phyloP scores from a whole-genome alignment of 257 asterid species.

The Jacaranda copaia region DNA sequence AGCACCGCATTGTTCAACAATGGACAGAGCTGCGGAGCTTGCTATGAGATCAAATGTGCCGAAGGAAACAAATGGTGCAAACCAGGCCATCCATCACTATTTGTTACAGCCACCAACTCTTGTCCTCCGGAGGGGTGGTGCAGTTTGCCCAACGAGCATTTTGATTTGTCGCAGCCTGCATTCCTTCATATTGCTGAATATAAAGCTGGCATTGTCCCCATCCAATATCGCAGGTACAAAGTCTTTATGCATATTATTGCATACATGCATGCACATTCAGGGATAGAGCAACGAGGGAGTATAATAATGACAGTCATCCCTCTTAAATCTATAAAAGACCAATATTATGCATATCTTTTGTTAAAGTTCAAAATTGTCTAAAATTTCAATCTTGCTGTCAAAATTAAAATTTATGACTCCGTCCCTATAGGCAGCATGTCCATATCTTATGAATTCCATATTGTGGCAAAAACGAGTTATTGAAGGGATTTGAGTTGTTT shows the following conservation, averaged over 20 bases:
- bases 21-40: constrained; percentile 52
- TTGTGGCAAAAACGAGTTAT: background rate
- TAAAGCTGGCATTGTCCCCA: constrained; percentile 52
- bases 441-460: background rate
- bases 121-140: constrained; percentile 58
- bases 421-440: no score
- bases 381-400: no score
- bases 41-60: constrained; percentile 56
- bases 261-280: no score
- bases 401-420: no score
- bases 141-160: constrained; percentile 48
- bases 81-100: constrained; percentile 27
- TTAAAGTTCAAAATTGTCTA: no score
- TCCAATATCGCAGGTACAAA: constrained; percentile 49
- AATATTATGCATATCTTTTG: no score
- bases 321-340: no score
- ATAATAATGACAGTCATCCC: no score
- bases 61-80: constrained; percentile 42
- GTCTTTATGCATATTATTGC: background rate
- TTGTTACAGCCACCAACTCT: constrained; percentile 51
- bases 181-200: constrained; percentile 49
- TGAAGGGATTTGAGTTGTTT: constrained; percentile 11
- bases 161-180: constrained; percentile 53
- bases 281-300: no score
- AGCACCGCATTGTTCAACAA: constrained; percentile 46